phyloP scores from a whole-genome alignment of 176 grass and related monocot species.

The Neostapfia colusana region DNA sequence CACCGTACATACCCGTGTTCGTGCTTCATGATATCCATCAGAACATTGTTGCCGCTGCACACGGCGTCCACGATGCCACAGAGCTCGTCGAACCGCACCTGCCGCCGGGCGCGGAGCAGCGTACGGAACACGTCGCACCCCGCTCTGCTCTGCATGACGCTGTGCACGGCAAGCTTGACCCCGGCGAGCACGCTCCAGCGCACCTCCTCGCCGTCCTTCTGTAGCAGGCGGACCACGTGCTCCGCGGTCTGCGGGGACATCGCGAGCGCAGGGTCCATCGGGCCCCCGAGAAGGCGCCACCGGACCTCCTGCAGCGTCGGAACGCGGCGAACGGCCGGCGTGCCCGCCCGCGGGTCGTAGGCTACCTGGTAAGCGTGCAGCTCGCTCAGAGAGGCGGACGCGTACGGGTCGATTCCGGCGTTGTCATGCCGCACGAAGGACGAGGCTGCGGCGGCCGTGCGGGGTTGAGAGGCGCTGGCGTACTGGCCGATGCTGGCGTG shows the following conservation, averaged over 20 bases:
- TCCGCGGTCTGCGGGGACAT: not conserved
- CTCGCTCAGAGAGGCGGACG: not conserved
- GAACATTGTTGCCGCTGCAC: not conserved
- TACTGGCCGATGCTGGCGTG: not conserved
- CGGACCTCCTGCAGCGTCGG: slow-evolving; percentile 14
- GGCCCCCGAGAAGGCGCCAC: not conserved
- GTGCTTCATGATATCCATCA: not conserved
- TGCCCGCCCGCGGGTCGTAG: not conserved
- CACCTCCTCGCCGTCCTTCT: not conserved
- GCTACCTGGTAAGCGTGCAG: not conserved
- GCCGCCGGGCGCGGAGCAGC: slow-evolving; percentile 19
- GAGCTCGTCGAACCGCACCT: slow-evolving; percentile 5
- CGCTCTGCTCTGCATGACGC: not conserved
- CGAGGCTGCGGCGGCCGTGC: not conserved
- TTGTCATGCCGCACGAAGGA: not conserved
- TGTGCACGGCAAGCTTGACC: slow-evolving; percentile 12
- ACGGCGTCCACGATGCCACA: not conserved
- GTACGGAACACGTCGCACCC: slow-evolving; percentile 19
- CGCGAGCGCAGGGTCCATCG: not conserved
- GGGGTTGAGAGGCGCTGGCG: not conserved
- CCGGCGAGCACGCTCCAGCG: slow-evolving; percentile 16
- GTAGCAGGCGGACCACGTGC: slow-evolving; percentile 29
- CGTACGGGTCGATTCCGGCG: no score
- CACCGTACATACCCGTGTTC: slow-evolving; percentile 25
- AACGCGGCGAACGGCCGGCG: not conserved